These are phyloP conservation scores for Prunus dulcis DNA, from an alignment of 306 rosid genomes.

Conservation along the genomic window DNA sequence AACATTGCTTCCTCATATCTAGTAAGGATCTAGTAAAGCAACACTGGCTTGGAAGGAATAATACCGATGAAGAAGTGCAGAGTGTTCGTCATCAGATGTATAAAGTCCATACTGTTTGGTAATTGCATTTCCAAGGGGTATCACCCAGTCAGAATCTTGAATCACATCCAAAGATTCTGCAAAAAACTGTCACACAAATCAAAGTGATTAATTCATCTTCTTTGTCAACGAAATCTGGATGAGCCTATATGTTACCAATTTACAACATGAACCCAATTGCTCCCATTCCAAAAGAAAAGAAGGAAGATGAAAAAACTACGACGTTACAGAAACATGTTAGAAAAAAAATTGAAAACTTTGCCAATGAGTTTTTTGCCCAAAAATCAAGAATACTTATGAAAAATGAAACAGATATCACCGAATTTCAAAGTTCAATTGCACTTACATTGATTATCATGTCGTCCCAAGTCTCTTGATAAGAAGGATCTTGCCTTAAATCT, in stretches of 20 bases:
- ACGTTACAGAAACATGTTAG: neutral
- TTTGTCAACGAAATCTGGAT: neutral
- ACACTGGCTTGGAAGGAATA: conserved; percentile 20
- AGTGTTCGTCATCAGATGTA: conserved; percentile 82
- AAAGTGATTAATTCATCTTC: conserved; percentile 24
- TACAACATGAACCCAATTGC: too few species aligned
- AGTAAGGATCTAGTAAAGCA: conserved; percentile 7
- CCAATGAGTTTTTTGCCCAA: neutral
- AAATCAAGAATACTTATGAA: neutral
- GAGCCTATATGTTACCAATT: too few species aligned
- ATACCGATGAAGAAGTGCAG: conserved; percentile 95
- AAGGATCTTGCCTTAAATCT: conserved; percentile 85
- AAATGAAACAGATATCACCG: neutral
- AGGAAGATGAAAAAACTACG: neutral
- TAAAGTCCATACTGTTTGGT: conserved; percentile 88
- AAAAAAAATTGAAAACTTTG: neutral
- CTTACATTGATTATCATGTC: conserved; percentile 93
- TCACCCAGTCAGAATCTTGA: conserved; percentile 83
- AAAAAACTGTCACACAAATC: conserved; percentile 68
- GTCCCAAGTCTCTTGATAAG: conserved; percentile 96
- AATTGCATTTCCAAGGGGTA: conserved; percentile 86
- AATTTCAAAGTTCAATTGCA: conserved; percentile 25
- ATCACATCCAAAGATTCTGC: conserved; percentile 95
- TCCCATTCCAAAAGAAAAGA: too few species aligned
- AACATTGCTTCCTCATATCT: conserved; percentile 16